These are phyloP conservation scores for Cutaneotrichosporon curvatum DNA, from an alignment of 1,284 basidiomycete genomes.

Conservation along the genomic window DNA sequence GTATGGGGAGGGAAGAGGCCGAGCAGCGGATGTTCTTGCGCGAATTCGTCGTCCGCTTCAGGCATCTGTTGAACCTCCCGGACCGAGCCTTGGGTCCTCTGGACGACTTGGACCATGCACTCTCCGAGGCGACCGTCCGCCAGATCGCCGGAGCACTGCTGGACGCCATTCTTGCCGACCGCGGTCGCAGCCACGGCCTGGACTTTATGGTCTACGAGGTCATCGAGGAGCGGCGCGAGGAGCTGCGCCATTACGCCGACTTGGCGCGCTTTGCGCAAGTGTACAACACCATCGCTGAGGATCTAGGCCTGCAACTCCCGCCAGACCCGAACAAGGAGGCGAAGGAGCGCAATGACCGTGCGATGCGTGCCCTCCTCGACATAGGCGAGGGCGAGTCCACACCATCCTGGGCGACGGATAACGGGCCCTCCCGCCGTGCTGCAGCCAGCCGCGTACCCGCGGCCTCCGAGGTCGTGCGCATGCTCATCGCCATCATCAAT, in stretches of 20 bases:
- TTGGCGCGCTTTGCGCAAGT: conserved; percentile 33
- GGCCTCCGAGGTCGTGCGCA: conserved; percentile 32
- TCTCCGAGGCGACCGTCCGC: conserved; percentile 34
- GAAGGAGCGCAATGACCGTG: conserved; percentile 18
- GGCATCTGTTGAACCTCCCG: conserved; percentile 24
- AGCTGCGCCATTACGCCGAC: conserved; percentile 36
- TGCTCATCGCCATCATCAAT: conserved; percentile 34
- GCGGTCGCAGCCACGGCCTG: background rate
- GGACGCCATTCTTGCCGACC: conserved; percentile 23
- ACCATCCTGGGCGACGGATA: conserved; percentile 25
- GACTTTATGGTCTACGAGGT: conserved; percentile 1
- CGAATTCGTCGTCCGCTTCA: conserved; percentile 37
- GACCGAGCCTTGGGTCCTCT: conserved; percentile 31
- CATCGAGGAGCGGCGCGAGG: conserved; percentile 26
- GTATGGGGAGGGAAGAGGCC: conserved; percentile 23
- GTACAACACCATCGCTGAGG: conserved; percentile 19
- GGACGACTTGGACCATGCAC: conserved; percentile 40
- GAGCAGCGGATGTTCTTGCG: conserved; percentile 37
- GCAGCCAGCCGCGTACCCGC: conserved; percentile 31
- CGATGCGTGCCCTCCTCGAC: conserved; percentile 28
- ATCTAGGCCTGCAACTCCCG: conserved; percentile 20
- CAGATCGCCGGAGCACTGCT: conserved; percentile 32
- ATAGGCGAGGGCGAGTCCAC: conserved; percentile 22
- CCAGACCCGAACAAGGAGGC: conserved; percentile 6
- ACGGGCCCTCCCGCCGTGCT: conserved; percentile 22